Evolutionary conservation across 2,329 filamentous ascomycete genomes (phyloP), one percentile per base, ranked within the genome.

Genomic region (Aureobasidium melanogenum): DNA sequence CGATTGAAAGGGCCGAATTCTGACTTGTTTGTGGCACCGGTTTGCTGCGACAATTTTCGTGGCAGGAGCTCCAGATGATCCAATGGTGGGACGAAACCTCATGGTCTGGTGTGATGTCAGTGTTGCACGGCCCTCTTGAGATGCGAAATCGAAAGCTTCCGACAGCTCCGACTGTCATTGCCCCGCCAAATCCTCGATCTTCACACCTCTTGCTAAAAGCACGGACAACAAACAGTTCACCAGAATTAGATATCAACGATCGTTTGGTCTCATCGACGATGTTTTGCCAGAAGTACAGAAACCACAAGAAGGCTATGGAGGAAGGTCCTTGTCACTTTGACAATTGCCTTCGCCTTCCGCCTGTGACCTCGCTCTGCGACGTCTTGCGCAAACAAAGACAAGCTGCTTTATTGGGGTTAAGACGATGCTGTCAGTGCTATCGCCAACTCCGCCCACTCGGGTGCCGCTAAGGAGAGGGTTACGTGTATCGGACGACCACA

Each of bases 171-270:
- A 32, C n/a, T 58, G 32, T 28, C 46, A 41, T 38, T 50, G 32
- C 46, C 46, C 44, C 56, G 41, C 56, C 56, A 60, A 60, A 60
- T 60, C 24, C 46, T 60, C 56, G 56, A 60, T 60, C 56, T 28
- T 50, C 44, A 60, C 36, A 46, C 39, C 46, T 51, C 55, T 59
- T 19, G 47, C 46, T 36, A 10, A 15, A 8, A 36, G 55, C 56
- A 60, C 56, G 24, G 56, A 51, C 56, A 34, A 51, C 19, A 51
- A 47, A 38, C 36, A 50, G 24, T 43, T 51, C 56, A 51, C 30
- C 56, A 51, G 24, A 51, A 24, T 43, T 41, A 19, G 34, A 34
- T 24, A 46, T 60, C 56, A 50, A 50, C 56, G 56, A 60, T 60
- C 56, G 34, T 50, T 15, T 36, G 36, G 5, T 44, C 51, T n/a